Evolutionary conservation across 2,329 filamentous ascomycete species (phyloP), one percentile per base, ranked within the genome.

Genomic region (Lasiodiplodia hormozganensis): DNA sequence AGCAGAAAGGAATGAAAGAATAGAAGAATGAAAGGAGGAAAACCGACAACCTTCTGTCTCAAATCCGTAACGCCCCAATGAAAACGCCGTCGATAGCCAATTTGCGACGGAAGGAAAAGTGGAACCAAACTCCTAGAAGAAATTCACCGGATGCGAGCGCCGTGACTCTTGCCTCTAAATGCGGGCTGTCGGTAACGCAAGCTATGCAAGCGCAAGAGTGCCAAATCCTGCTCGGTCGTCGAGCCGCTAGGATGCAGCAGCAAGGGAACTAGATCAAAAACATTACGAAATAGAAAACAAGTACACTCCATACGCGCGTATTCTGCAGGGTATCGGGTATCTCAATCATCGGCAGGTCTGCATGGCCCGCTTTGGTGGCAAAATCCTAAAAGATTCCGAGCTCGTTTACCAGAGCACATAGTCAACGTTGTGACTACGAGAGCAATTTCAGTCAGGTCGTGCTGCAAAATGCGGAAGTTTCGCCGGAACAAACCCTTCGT

Each of bases 401-500:
- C 43, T 64, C 31, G 43, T 16, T 64, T 23, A 64, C 43, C 43
- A 64, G 60, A 64, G n/a, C 43, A 52, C 47, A 28, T 64, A 52
- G 47, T 53, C 60, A 64, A 66, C 51, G 54, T n/a, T 52, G 31
- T 64, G 60, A 49, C 60, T 64, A 64, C 14, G 47, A n/a, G 31
- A 38, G 43, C 36, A 47, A 56, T 47, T 58, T 75, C 72, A 75
- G 51, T 70, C 72, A 16, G 71, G 70, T 34, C 69, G 65, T 21
- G 60, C 52, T 23, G 70, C 72, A 70, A 80, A 80, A 62, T 76
- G 72, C 47, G 78, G 78, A 57, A 80, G 69, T 23, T 74, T 68
- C 23, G 78, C 78, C 8, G 78, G 77, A 14, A 80, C 72, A 70
- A 80, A 80, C 67, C 53, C 52, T 71, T 70, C n/a, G 73, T 71